Conservation (phyloP, 305 asterid species). For the Plantago coronopus region DNA sequence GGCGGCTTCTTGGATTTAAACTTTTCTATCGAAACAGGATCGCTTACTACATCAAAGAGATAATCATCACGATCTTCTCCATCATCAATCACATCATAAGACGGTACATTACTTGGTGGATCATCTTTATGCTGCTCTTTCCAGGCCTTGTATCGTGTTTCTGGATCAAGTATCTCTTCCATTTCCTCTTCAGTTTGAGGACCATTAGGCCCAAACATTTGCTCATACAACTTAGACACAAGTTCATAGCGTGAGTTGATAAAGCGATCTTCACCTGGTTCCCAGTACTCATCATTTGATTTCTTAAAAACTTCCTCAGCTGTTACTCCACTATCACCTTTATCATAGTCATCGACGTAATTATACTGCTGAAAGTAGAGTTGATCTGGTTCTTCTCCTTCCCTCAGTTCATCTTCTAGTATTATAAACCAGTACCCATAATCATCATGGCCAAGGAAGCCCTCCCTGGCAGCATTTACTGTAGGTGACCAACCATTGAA, state of each 20-base stretch:
- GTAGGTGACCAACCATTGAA: constrained; percentile 95
- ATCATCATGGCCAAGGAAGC: constrained; percentile 86
- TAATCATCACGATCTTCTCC: constrained; percentile 55
- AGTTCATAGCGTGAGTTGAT: constrained; percentile 66
- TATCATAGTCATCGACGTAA: constrained; percentile 76
- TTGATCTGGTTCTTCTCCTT: constrained; percentile 87
- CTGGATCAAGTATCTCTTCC: constrained; percentile 82
- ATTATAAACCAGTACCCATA: constrained; percentile 94
- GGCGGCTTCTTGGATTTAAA: constrained; percentile 78
- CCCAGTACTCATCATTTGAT: constrained; percentile 93
- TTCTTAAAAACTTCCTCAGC: constrained; percentile 68
- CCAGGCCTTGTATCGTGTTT: constrained; percentile 83
- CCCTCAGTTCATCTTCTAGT: constrained; percentile 81
- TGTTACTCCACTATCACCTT: constrained; percentile 70
- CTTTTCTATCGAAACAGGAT: constrained; percentile 71
- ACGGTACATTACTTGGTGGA: constrained; percentile 83
- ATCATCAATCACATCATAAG: constrained; percentile 80
- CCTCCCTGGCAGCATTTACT: constrained; percentile 83
- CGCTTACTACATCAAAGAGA: constrained; percentile 51
- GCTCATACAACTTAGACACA: constrained; percentile 83
- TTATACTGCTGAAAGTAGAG: constrained; percentile 89
- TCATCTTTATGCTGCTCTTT: constrained; percentile 91
- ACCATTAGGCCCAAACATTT: constrained; percentile 96
- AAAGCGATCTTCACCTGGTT: constrained; percentile 95
- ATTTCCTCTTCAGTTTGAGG: constrained; percentile 94